A percentile compares a stretch with the other conserved stretches of the same genome.
Evolutionary conservation across 106 monocot genomes (phyloP).

Genomic region (Allium fistulosum): DNA sequence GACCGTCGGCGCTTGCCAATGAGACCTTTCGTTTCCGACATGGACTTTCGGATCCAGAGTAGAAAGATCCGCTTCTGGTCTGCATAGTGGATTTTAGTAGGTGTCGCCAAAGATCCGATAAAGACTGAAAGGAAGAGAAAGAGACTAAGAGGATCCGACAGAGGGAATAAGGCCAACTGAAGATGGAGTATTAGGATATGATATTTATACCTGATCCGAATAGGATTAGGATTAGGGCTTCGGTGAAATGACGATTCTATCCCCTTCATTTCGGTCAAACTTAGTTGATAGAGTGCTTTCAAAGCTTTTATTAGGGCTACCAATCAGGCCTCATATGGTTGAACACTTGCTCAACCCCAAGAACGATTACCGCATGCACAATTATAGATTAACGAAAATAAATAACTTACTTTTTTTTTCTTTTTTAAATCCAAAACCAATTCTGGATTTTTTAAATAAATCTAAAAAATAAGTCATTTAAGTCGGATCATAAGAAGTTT

Average conservation of each 20-base stretch:
- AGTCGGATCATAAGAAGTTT: too few relatives aligned
- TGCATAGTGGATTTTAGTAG: not conserved
- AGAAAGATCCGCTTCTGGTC: not conserved
- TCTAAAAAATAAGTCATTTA: too few relatives aligned
- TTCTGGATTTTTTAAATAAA: too few relatives aligned
- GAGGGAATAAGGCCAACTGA: too few relatives aligned
- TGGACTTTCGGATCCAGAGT: not conserved
- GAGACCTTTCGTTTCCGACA: slow-evolving; percentile 7
- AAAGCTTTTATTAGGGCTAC: not conserved
- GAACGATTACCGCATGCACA: not conserved
- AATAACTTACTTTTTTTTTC: not conserved
- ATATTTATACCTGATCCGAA: too few relatives aligned
- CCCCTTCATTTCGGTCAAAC: not conserved
- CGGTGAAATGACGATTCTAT: not conserved
- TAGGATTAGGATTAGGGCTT: not conserved
- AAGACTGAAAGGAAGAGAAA: not conserved
- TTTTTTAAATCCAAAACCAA: not conserved
- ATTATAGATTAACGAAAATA: not conserved
- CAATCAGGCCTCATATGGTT: not conserved
- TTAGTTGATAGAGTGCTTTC: not conserved
- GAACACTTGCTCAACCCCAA: not conserved
- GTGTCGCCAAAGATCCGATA: not conserved
- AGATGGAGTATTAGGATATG: too few relatives aligned
- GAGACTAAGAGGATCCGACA: not conserved
- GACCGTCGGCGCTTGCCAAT: not conserved